Evolutionary conservation across 1,284 basidiomycete genomes (phyloP).

Genomic region (Coriolopsis trogii): DNA sequence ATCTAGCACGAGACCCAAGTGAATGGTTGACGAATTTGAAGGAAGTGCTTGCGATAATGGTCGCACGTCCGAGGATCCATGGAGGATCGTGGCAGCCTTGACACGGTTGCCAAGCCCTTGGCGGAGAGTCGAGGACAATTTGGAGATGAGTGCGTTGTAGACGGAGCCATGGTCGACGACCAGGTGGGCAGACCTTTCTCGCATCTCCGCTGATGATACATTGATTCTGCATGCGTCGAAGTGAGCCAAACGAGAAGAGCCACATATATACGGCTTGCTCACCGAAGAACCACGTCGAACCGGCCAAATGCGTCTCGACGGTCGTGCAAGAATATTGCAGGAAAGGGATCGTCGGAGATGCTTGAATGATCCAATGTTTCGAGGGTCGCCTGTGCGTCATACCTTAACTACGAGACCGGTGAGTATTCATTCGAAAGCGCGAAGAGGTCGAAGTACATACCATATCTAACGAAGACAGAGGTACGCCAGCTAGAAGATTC

Average conservation of each 20-base stretch:
- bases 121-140: constrained; percentile 58
- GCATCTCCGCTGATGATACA: constrained; percentile 53
- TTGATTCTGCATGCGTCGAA: constrained; percentile 56
- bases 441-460: constrained; percentile 39
- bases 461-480: constrained; percentile 70
- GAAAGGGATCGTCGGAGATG: constrained; percentile 67
- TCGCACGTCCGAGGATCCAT: constrained; percentile 48
- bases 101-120: constrained; percentile 74
- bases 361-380: constrained; percentile 55
- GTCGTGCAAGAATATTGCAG: constrained; percentile 75
- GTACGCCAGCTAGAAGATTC: constrained; percentile 83
- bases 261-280: constrained; percentile 22
- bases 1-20: constrained; percentile 79
- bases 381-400: constrained; percentile 78
- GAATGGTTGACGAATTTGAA: constrained; percentile 47
- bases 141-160: constrained; percentile 56
- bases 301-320: constrained; percentile 59
- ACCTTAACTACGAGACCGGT: constrained; percentile 55
- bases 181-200: constrained; percentile 45
- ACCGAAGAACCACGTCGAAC: constrained; percentile 72
- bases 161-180: constrained; percentile 65
- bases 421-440: not conserved
- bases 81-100: constrained; percentile 61
- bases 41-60: constrained; percentile 56
- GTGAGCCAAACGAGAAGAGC: not conserved